These are phyloP conservation scores for Neurospora hispaniola DNA, from an alignment of 495 filamentous ascomycete species.

Conservation along the genomic window DNA sequence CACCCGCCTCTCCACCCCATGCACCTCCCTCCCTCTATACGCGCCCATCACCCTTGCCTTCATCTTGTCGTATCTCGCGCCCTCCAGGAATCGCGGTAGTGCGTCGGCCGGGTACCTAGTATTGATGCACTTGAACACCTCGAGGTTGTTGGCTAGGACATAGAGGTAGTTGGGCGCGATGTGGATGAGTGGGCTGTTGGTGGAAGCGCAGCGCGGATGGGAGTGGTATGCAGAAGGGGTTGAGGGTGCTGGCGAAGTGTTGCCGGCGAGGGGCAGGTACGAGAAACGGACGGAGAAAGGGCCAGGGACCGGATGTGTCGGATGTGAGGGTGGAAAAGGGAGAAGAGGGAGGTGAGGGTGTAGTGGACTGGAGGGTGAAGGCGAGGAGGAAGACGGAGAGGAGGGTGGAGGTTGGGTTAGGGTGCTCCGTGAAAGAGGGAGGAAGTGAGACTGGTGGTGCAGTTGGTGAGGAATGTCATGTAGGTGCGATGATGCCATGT, in stretches of 20 bases:
- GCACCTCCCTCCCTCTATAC: conserved; percentile 31
- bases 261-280: conserved; percentile 4
- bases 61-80: conserved; percentile 14
- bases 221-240: background rate
- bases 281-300: conserved; percentile 11
- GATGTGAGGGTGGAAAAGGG: background rate
- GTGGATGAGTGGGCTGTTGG: too few species aligned
- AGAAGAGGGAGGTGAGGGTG: background rate
- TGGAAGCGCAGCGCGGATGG: too few species aligned
- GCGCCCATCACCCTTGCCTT: conserved; percentile 21
- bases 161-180: conserved; percentile 18
- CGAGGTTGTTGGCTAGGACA: conserved; percentile 30
- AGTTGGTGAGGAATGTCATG: background rate
- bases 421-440: background rate
- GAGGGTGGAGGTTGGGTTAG: background rate
- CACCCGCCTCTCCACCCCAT: background rate
- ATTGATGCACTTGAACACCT: conserved; percentile 20
- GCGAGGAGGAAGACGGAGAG: background rate
- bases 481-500: background rate
- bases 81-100: conserved; percentile 17
- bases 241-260: background rate
- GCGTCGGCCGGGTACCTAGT: conserved; percentile 19
- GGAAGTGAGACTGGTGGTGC: background rate
- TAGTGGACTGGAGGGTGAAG: background rate
- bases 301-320: conserved; percentile 11